Conservation (phyloP, 148 eudicot genomes). For the Pouteria glomerata region DNA sequence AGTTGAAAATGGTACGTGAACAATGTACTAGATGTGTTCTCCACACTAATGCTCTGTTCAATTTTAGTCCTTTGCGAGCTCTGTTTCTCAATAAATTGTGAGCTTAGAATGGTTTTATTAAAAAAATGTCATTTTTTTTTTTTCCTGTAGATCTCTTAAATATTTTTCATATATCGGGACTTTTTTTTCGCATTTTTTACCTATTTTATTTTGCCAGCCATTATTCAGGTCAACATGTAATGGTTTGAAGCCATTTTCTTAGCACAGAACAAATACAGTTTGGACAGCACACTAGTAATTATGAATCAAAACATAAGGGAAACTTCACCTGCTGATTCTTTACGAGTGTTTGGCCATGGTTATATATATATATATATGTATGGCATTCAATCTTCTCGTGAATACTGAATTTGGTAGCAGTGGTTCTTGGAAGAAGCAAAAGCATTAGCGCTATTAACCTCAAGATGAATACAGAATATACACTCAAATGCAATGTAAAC, state of each 20-base stretch:
- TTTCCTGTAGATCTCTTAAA: neutral
- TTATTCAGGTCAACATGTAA: neutral
- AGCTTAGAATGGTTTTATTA: neutral
- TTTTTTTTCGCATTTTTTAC: neutral
- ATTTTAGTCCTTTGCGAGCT: neutral
- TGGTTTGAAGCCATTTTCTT: neutral
- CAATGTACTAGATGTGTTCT: neutral
- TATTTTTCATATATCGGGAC: neutral
- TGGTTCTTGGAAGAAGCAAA: neutral
- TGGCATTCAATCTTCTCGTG: neutral
- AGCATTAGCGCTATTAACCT: too few species aligned
- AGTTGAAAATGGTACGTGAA: slow-evolving; percentile 8
- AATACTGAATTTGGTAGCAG: neutral
- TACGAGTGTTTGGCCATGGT: neutral
- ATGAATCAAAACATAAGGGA: neutral
- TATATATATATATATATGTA: neutral
- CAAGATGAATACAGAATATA: too few species aligned
- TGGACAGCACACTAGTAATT: neutral
- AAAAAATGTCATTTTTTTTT: neutral
- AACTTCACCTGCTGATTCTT: neutral
- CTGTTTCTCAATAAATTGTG: neutral
- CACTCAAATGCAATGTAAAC: too few species aligned
- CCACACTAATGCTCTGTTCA: neutral
- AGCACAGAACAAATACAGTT: neutral
- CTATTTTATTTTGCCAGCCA: neutral